These are phyloP conservation scores for Silybum marianum DNA, from an alignment of 129 eudicot genomes.

Conservation along the genomic window DNA sequence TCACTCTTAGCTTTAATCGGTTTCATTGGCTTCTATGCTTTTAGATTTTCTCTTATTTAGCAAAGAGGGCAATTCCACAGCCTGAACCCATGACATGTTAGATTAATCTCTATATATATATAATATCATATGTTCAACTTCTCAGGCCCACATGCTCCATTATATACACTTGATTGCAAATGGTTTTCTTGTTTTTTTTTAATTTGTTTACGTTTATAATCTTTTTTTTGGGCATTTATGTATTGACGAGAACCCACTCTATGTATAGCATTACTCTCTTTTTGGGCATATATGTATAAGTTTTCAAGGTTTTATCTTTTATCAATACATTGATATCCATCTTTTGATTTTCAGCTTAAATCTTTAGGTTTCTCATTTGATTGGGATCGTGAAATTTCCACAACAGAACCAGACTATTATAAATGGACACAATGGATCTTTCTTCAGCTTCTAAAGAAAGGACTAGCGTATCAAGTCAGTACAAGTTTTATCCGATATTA, in stretches of 20 bases:
- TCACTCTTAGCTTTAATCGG: neutral
- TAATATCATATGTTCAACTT: neutral
- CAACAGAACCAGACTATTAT: constrained; percentile 97
- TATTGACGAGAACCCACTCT: neutral
- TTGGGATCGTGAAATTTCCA: constrained; percentile 99
- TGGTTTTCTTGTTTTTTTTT: neutral
- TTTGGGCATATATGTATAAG: neutral
- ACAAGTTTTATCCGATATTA: neutral
- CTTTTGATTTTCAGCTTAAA: constrained; percentile 64
- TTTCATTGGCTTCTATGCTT: neutral
- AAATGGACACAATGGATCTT: constrained; percentile 99
- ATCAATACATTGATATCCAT: constrained; percentile 9
- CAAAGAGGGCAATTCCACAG: neutral
- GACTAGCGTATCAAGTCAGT: constrained; percentile 90
- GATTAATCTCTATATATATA: neutral
- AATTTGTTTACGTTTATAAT: neutral
- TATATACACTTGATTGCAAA: neutral
- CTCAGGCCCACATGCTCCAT: neutral
- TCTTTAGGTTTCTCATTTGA: constrained; percentile 95
- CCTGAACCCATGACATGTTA: neutral
- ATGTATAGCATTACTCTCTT: neutral
- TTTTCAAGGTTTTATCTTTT: constrained; percentile 1
- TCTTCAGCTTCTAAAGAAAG: constrained; percentile 88
- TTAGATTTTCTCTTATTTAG: neutral
- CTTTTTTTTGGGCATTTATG: neutral